Evolutionary conservation across 106 monocot genomes (phyloP).

Genomic region (Dioscorea dumetorum): DNA sequence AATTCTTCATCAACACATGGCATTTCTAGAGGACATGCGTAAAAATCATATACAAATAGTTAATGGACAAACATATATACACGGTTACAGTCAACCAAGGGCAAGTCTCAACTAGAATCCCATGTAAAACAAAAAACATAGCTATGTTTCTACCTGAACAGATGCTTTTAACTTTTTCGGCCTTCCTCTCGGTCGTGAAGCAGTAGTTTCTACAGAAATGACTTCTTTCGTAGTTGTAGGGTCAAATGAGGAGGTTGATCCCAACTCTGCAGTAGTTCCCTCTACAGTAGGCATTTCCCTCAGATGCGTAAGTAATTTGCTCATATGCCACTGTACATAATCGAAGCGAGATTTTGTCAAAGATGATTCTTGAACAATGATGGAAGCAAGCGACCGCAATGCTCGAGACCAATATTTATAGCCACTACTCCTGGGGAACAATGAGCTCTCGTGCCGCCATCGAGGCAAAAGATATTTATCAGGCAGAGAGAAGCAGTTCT

Average conservation of each 20-base stretch:
- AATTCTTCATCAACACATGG: too few species aligned
- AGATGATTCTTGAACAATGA: constrained; percentile 66
- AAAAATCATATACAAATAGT: neutral
- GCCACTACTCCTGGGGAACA: constrained; percentile 56
- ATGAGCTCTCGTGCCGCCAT: constrained; percentile 65
- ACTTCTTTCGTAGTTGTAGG: neutral
- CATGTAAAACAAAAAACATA: neutral
- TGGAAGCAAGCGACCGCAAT: constrained; percentile 53
- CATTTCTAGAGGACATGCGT: too few species aligned
- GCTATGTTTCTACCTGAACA: neutral
- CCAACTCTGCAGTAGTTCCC: constrained; percentile 23
- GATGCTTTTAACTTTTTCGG: neutral
- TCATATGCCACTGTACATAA: constrained; percentile 70
- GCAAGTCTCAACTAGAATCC: neutral
- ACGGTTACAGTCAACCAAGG: neutral
- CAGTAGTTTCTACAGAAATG: neutral
- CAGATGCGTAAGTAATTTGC: constrained; percentile 57
- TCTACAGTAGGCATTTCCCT: constrained; percentile 60
- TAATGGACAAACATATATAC: neutral
- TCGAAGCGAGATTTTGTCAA: constrained; percentile 62
- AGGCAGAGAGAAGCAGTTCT: constrained; percentile 65
- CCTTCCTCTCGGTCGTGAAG: neutral
- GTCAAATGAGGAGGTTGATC: constrained; percentile 16
- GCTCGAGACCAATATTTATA: constrained; percentile 59
- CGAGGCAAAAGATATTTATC: constrained; percentile 55